Evolutionary conservation across 495 filamentous ascomycete species (phyloP).

Genomic region (Sordaria brevicollis): DNA sequence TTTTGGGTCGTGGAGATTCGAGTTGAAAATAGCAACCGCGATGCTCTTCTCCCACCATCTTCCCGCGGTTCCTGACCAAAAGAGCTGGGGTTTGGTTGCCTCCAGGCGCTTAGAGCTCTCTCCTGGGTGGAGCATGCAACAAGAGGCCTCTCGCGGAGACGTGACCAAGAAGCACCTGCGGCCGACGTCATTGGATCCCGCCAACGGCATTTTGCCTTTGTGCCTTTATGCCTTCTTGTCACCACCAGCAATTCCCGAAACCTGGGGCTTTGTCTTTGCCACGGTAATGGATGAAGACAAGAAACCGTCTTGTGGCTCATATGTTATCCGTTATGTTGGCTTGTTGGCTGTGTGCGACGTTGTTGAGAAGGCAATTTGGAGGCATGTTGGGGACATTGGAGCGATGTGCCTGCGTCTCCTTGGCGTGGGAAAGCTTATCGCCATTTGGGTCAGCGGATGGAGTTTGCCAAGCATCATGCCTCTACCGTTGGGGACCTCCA

Average conservation of each 20-base stretch:
- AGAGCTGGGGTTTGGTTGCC: background rate
- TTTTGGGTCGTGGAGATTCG: background rate
- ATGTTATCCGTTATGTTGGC: background rate
- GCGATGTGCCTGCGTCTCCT: background rate
- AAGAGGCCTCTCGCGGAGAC: conserved; percentile 16
- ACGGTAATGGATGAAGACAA: background rate
- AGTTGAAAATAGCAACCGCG: conserved; percentile 24
- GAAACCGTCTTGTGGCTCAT: background rate
- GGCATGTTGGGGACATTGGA: background rate
- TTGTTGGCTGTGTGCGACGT: background rate
- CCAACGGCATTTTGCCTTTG: background rate
- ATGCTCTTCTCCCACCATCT: background rate
- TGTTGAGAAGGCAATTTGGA: background rate
- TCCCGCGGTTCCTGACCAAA: conserved; percentile 10
- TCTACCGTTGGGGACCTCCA: background rate
- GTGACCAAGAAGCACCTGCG: background rate
- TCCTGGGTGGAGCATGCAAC: conserved; percentile 20
- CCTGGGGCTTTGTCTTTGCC: background rate
- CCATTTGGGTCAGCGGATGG: background rate
- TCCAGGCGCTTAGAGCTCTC: conserved; percentile 24
- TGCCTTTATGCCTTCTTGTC: background rate
- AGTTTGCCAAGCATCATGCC: background rate
- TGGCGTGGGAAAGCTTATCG: background rate
- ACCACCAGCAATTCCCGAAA: too few species aligned
- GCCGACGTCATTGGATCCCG: conserved; percentile 24